Evolutionary conservation across 1,139 yeast species (phyloP), one percentile per base, ranked within the genome.

Genomic region (Sugiyamaella grinbergsii): DNA sequence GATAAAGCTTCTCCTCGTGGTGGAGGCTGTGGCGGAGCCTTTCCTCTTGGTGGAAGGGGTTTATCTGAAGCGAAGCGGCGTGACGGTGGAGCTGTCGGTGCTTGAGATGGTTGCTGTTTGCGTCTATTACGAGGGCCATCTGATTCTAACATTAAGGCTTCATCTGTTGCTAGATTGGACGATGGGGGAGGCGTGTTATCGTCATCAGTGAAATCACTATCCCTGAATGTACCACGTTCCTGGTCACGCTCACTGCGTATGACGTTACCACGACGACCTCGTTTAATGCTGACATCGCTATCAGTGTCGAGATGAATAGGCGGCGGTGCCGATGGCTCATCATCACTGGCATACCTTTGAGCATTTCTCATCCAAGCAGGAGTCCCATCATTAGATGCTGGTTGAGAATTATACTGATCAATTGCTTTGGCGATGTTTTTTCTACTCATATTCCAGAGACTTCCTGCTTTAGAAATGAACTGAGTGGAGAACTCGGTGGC

Each of bases 301-400:
- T 42, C 40, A 23, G 34, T 40, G 15, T 32, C 50, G 15, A 32
- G 31, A 16, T 29, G 19, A 13, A 23, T 24, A 4, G 43, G 31
- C 8, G 42, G 42, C 8, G 42, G 42, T 3, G 23, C 24, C 2
- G 20, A 13, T 8, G 18, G 22, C n/a, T 51, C 46, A 18, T 28
- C 49, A 20, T 31, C 36, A 8, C 29, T 22, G 5, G 18, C 42
- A 23, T 51, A 51, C 31, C 29, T 47, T 28, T 31, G 49, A 19
- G 50, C 47, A 13, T 79, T 77, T 53, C 74, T 76, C 93, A 88
- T 84, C 96, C 96, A 88, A 2, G 85, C 82, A 0, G 96, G 96
- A 54, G 77, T 70, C 13, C 78, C 78, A 50, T 75, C 75, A 44
- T 65, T 66, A n/a, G 59, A 61, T 49, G 60, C 62, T 37, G 64